These are phyloP conservation scores for Umbelopsis ramanniana DNA, from an alignment of 192 early-diverging fungal genomes.

Conservation along the genomic window DNA sequence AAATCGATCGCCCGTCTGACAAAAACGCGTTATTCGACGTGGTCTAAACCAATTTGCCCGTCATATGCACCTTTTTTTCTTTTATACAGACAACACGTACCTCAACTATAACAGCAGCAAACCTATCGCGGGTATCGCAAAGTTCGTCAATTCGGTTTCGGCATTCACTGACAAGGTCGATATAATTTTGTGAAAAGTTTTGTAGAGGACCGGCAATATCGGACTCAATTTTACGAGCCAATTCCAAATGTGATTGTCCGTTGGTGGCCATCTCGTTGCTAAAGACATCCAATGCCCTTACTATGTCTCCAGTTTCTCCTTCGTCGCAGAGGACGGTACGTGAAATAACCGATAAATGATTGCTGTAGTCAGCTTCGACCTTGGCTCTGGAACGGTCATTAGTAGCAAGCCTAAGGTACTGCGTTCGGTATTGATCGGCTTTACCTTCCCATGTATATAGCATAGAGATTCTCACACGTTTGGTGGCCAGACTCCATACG, in stretches of 20 bases:
- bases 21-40: neutral
- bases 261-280: neutral
- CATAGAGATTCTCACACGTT: slow-evolving; percentile 2
- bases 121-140: neutral
- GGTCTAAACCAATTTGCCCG: neutral
- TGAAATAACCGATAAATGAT: slow-evolving; percentile 2
- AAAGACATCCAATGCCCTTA: neutral
- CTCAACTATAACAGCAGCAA: slow-evolving; percentile 1
- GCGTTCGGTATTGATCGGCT: neutral
- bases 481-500: slow-evolving; percentile 13
- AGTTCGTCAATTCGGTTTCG: neutral
- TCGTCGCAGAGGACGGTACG: slow-evolving; percentile 5
- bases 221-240: slow-evolving; percentile 10
- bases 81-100: no score
- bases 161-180: neutral
- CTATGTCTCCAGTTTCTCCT: slow-evolving; percentile 1
- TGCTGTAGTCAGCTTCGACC: slow-evolving; percentile 12
- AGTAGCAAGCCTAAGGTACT: neutral
- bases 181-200: slow-evolving; percentile 17
- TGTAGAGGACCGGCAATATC: neutral
- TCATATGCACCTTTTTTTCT: neutral
- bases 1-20: neutral
- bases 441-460: slow-evolving; percentile 15
- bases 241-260: neutral
- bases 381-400: neutral